Evolutionary conservation across 2,329 filamentous ascomycete genomes (phyloP), one percentile per base, ranked within the genome.

Genomic region (Ascocoryne sarcoides): DNA sequence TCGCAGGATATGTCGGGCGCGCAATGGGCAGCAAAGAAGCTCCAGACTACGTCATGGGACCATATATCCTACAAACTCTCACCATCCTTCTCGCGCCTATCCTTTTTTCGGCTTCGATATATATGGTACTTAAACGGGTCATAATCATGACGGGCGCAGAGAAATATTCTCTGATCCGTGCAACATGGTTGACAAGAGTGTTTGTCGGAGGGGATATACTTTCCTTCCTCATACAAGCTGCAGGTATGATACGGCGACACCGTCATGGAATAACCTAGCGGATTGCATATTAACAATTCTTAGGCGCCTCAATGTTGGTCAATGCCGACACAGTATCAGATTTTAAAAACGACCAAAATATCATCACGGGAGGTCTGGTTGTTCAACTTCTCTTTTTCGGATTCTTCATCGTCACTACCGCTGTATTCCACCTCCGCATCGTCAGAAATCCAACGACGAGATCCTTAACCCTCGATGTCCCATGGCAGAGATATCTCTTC

Each of bases 301-400:
- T n/a, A n/a, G n/a, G n/a, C 21, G 17, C 14, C 8, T 21, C 34
- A n/a, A 52, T 63, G 20, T 47, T 55, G 10, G 38, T 44, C 10
- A 32, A 49, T 36, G 46, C 52, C 3, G 46, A 49, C 14, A 44
- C 20, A 2, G n/a, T 39, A 16, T 35, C 17, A 4, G 39, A 43
- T 58, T 18, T 43, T 34, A 41, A 50, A 2, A 45, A 52, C 2
- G 67, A 64, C 12, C 55, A 65, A 37, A 58, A 63, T 12, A 57
- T 73, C 36, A 65, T 73, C 17, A 60, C 71, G 12, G 64, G 49
- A 4, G 71, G 71, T 12, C 56, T 76, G 3, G 54, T 65, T 9
- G 50, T 73, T 4, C 71, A 76, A 48, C 60, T 75, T 5, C 18
- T 68, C 12, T 66, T 71, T 47, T 75, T 75, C 47, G 59, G 60